phyloP scores from a whole-genome alignment of 345 rosid genomes.

The Syzygium aqueum region DNA sequence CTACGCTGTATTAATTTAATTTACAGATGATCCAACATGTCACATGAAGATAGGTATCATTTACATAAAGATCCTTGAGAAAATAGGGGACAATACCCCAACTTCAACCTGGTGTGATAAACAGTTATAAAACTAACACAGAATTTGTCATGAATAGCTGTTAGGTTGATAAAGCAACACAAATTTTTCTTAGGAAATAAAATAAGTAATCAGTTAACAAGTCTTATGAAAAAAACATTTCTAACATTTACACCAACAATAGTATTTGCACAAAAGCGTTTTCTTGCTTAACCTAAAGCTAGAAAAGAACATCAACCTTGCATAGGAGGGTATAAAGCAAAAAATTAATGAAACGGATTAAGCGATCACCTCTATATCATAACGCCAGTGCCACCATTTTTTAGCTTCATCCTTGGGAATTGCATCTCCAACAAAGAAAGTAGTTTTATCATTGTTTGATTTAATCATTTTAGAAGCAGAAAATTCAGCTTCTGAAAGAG shows the following conservation, averaged over 20 bases:
- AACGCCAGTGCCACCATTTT: slow-evolving; percentile 85
- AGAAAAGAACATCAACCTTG: background rate
- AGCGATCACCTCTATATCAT: slow-evolving; percentile 62
- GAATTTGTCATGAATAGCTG: background rate
- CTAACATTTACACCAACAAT: background rate
- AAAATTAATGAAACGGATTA: slow-evolving; percentile 1
- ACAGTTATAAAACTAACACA: background rate
- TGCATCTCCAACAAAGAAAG: slow-evolving; percentile 62
- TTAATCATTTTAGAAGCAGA: slow-evolving; percentile 10
- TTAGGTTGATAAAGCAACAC: background rate
- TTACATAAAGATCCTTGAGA: background rate
- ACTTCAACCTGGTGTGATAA: background rate
- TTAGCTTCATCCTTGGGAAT: slow-evolving; percentile 59
- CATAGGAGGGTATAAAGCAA: background rate
- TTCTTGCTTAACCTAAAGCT: background rate
- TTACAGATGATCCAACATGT: background rate
- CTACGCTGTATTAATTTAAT: background rate
- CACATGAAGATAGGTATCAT: background rate
- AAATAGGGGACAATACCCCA: background rate
- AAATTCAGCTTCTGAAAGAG: slow-evolving; percentile 13
- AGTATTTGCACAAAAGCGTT: background rate
- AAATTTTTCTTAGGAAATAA: background rate
- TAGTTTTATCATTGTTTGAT: background rate
- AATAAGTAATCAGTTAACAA: background rate
- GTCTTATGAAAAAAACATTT: background rate